Base-by-base conservation (phyloP, 345 rosid species). In the Raphanus raphanistrum region DNA sequence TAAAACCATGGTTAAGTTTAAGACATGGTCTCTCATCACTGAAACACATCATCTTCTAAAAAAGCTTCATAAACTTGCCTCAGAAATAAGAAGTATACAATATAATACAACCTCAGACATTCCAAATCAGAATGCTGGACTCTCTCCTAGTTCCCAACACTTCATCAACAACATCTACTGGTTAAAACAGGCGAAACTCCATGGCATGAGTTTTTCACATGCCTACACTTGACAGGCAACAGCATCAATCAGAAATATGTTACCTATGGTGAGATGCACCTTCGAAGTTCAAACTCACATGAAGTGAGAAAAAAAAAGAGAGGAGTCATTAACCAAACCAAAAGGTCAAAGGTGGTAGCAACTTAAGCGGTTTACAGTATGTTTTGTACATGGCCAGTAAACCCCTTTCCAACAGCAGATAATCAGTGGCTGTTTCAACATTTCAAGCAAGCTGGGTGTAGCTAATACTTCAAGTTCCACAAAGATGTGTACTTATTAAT, bases 361-460 rank as follows among this genome's bases (percentile, higher is more conserved):
- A 17, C 64, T 70, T 57, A 0, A 31, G 13, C 15, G 11, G 26
- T 59, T 29, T 48, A 31, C 45, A 61, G 45, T 15, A 9, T 60
- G 60, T 45, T 27, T 48, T 31, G 10, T 13, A 63, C 45, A 45
- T 27, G 41, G 38, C 43, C 58, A 41, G 41, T 72, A 38, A 72
- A 11, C 67, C 26, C 25, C n/a, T 29, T 63, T 63, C 45, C 15
- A 32, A 2, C 27, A 64, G 59, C 21, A 35, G 71, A 65, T 29
- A 62, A 74, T 16, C 66, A 59, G 28, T 15, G 55, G 38, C 33
- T 6, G 11, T 48, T 45, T 33, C 16, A 52, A 35, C 54, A 64
- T 15, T 35, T 64, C 63, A 64, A 26, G 70, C 70, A 63, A 63
- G 35, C 50, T 63, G 25, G 36, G 45, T 65, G 28, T 35, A 54